Evolutionary conservation across 1,139 yeast species (phyloP), one percentile per base, ranked within the genome.

Genomic region (Nakaseomyces bracarensis): DNA sequence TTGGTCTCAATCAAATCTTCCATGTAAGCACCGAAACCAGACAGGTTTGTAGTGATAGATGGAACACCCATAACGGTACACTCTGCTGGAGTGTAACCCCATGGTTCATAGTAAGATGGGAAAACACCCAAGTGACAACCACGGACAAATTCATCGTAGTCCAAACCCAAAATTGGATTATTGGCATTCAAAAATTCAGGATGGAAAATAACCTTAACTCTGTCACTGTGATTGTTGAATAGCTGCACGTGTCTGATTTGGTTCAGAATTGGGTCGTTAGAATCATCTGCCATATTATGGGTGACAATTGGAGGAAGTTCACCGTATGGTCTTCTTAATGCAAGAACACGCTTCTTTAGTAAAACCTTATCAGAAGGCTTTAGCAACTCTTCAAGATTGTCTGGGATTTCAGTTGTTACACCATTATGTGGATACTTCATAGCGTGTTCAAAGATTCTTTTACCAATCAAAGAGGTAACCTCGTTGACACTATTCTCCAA

Each of bases 1-100:
- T 57, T 53, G 61, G 85, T 85, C 62, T 89, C 96, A 64, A 89
- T 89, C 55, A 89, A 72, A 61, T 89, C 96, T 65, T 89, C 97
- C 96, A 89, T 89, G 68, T 89, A 89, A 56, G 96, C 91, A 40
- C 97, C 97, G 61, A 89, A 89, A 1, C 97, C 97, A 4, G 96
- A 85, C 51, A 89, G 70, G 64, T 89, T 89, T 42, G 97, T 89
- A 20, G 97, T 89, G 58, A 89, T 84, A 14, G 95, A 85, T 15
- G 97, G 97, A 45, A 89, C 94, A 46, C 97, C 97, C 97, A 89
- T 89, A 27, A 89, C 97, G 1, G 97, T 89, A 70, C 97, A 89
- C 63, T 89, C 97, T 7, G 96, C 96, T 4, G 97, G 97, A 6
- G 97, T 89, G 66, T 89, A 89, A 28, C 97, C 97, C 97, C 97